Conservation (phyloP, 148 eudicot genomes). For the Heliosperma pusillum region DNA sequence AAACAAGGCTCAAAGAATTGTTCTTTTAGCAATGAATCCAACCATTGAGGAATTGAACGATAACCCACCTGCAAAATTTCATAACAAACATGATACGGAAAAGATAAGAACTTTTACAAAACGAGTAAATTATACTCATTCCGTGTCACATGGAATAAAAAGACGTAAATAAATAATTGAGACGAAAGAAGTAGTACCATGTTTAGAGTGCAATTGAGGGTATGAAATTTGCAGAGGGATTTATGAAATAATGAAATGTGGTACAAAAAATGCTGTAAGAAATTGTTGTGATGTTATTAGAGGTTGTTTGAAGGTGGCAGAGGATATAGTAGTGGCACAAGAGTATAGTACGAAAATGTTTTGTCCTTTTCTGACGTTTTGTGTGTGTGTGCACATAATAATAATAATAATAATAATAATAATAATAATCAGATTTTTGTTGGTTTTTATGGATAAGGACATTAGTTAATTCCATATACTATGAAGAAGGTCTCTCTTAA, state of each 20-base stretch:
- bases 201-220: neutral
- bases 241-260: neutral
- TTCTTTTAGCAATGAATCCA: constrained; percentile 35
- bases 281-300: neutral
- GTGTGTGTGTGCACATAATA: neutral
- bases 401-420: too few species aligned
- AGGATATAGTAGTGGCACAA: neutral
- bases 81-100: neutral
- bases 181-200: neutral
- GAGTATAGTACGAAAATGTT: constrained; percentile 4
- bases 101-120: too few species aligned
- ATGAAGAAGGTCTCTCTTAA: too few species aligned
- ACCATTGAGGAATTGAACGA: constrained; percentile 35
- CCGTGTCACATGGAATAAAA: neutral
- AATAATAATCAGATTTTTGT: neutral
- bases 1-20: constrained; percentile 48
- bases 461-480: neutral
- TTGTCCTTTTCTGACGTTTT: neutral
- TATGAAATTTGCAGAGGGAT: neutral
- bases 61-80: constrained; percentile 33
- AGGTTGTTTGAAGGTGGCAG: neutral
- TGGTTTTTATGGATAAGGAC: constrained; percentile 8
- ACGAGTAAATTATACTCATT: too few species aligned
- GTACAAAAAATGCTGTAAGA: neutral
- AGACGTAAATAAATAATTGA: neutral